Conservation (phyloP, 768 basidiomycete species). For the Termitomyces sp. region DNA sequence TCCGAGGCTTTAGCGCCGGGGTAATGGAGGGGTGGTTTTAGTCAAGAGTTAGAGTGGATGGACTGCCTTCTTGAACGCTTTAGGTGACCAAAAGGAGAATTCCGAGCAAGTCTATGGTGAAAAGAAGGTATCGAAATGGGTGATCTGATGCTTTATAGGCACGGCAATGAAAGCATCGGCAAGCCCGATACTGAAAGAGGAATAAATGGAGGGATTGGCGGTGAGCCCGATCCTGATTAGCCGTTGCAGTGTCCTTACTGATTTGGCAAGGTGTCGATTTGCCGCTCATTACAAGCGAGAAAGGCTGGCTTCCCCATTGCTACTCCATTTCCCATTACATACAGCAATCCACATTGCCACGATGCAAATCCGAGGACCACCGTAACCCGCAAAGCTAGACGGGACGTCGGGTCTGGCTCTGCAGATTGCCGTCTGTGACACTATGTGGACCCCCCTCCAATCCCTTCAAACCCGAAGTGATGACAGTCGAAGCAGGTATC, state of each 20-base stretch:
- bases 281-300: conserved; percentile 17
- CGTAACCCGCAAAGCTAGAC: conserved; percentile 3
- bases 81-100: conserved; percentile 15
- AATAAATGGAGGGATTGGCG: conserved; percentile 27
- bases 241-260: conserved; percentile 9
- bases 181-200: conserved; percentile 19
- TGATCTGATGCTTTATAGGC: conserved; percentile 17
- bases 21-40: conserved; percentile 2
- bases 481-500: not conserved
- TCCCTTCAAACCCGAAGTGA: conserved; percentile 8
- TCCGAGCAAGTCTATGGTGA: conserved; percentile 11
- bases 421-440: conserved; percentile 9
- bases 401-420: conserved; percentile 1
- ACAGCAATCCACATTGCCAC: conserved; percentile 6
- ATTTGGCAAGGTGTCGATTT: conserved; percentile 20
- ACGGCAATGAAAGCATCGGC: conserved; percentile 21
- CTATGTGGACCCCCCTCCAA: not conserved
- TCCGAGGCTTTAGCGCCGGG: conserved; percentile 17
- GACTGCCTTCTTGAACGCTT: conserved; percentile 16
- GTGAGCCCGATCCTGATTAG: conserved; percentile 13
- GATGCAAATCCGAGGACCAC: conserved; percentile 21
- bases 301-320: not conserved
- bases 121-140: conserved; percentile 12
- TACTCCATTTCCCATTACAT: conserved; percentile 5
- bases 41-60: conserved; percentile 7